Percentiles rank a stretch among this genome's conserved stretches.
Conservation (phyloP, 2,329 filamentous ascomycete genomes). For the Colletotrichum sp. region DNA sequence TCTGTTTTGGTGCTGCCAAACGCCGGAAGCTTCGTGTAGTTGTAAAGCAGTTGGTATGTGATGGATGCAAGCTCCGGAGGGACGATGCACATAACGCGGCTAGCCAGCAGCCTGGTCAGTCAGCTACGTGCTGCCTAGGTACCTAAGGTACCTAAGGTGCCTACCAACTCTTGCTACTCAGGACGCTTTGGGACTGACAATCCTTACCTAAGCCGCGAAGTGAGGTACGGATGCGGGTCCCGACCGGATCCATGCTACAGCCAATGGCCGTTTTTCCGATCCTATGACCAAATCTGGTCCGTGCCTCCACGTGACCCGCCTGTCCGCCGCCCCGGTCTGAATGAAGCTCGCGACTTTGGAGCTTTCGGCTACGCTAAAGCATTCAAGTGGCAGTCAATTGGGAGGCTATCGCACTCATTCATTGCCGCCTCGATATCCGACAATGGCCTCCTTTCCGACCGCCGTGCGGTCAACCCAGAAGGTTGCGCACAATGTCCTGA, state of each 20-base stretch:
- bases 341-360: slow-evolving; percentile 16
- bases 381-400: slow-evolving; percentile 25
- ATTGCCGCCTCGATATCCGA: slow-evolving; percentile 1
- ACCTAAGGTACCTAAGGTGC: background rate
- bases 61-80: slow-evolving; percentile 14
- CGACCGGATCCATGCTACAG: background rate
- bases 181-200: background rate
- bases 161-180: background rate
- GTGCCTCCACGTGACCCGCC: slow-evolving; percentile 17
- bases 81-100: slow-evolving; percentile 35
- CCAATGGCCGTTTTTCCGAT: slow-evolving; percentile 19
- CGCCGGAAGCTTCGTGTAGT: background rate
- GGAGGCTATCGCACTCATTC: slow-evolving; percentile 11
- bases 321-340: background rate
- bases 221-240: background rate
- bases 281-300: background rate
- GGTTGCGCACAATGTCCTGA: slow-evolving; percentile 50
- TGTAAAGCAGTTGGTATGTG: background rate
- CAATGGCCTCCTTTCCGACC: slow-evolving; percentile 62
- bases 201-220: background rate
- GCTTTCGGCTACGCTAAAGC: background rate
- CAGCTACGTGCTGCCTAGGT: background rate
- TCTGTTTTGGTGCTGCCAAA: background rate
- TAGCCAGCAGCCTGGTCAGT: slow-evolving; percentile 41
- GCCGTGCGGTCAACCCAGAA: slow-evolving; percentile 59